phyloP scores from a whole-genome alignment of 331 rosid genomes.

The Spiraea crenata region DNA sequence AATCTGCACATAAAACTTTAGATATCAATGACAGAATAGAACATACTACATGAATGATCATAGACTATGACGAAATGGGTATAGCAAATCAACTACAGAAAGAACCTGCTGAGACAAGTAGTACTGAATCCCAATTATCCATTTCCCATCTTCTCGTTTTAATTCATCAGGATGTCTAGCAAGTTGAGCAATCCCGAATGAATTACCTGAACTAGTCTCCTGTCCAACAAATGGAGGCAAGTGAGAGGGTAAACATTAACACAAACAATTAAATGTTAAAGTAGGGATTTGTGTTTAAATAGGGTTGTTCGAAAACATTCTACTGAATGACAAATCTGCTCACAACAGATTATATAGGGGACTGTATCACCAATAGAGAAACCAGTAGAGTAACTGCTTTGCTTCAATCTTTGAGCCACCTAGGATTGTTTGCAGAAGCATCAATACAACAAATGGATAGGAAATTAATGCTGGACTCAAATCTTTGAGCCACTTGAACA shows the following conservation, averaged over 20 bases:
- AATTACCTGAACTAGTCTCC: conserved; percentile 66
- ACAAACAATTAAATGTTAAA: conserved; percentile 20
- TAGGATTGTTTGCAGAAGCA: conserved; percentile 36
- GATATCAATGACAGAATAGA: conserved; percentile 17
- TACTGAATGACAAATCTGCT: conserved; percentile 60
- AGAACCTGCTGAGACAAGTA: conserved; percentile 90
- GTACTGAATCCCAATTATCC: conserved; percentile 93
- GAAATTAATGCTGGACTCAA: conserved; percentile 11
- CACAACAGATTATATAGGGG: conserved; percentile 87
- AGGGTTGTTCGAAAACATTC: conserved; percentile 18
- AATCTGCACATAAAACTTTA: conserved; percentile 48
- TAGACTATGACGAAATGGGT: conserved; percentile 7
- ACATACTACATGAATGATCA: conserved; percentile 11
- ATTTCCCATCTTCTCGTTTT: conserved; percentile 79
- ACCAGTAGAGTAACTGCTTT: conserved; percentile 78
- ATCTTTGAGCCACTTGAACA: conserved; percentile 85
- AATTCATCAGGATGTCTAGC: conserved; percentile 97
- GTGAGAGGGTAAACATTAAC: conserved; percentile 11
- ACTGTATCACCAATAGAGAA: conserved; percentile 88
- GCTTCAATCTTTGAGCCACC: conserved; percentile 96
- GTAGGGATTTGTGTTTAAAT: conserved; percentile 12
- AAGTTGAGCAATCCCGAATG: conserved; percentile 75
- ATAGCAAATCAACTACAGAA: conserved; percentile 2
- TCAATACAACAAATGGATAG: conserved; percentile 17
- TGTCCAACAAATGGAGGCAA: conserved; percentile 34